Evolutionary conservation across 129 eudicot genomes (phyloP).

Genomic region (Saposhnikovia divaricata): DNA sequence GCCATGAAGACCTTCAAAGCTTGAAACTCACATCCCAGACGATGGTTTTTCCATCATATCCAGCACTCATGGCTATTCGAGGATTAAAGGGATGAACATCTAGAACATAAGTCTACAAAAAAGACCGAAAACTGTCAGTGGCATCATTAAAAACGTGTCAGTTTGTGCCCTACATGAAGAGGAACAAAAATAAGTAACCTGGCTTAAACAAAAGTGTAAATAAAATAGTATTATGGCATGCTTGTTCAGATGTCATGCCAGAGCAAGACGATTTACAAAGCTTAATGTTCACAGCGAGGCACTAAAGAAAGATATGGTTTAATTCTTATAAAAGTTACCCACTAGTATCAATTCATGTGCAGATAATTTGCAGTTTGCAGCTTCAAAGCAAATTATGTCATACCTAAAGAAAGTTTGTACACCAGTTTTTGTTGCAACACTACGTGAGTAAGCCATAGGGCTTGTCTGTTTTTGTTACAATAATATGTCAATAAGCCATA

Average conservation of each 20-base stretch:
- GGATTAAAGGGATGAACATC: conserved; percentile 99
- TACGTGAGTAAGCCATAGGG: not conserved
- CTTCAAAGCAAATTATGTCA: not conserved
- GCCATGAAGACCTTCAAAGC: conserved; percentile 7
- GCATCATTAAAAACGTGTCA: not conserved
- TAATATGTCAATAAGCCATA: too few relatives aligned
- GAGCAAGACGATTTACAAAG: not conserved
- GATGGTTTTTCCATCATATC: conserved; percentile 95
- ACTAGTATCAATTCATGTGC: not conserved
- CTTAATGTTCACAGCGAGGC: not conserved
- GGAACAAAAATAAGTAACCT: conserved; percentile 3
- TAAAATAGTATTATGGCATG: not conserved
- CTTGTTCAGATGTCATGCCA: not conserved
- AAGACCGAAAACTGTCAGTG: conserved; percentile 17
- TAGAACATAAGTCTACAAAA: conserved; percentile 73
- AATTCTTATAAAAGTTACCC: not conserved
- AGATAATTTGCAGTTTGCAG: not conserved
- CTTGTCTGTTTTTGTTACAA: not conserved
- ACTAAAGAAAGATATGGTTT: too few relatives aligned
- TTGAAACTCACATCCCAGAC: conserved; percentile 86
- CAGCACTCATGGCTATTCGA: conserved; percentile 99
- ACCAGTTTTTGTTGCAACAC: not conserved
- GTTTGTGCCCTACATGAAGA: not conserved
- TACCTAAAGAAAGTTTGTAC: not conserved
- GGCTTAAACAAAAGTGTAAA: not conserved